Base-by-base conservation (phyloP, 1,139 yeast genomes). In the Protomyces gravidus region DNA sequence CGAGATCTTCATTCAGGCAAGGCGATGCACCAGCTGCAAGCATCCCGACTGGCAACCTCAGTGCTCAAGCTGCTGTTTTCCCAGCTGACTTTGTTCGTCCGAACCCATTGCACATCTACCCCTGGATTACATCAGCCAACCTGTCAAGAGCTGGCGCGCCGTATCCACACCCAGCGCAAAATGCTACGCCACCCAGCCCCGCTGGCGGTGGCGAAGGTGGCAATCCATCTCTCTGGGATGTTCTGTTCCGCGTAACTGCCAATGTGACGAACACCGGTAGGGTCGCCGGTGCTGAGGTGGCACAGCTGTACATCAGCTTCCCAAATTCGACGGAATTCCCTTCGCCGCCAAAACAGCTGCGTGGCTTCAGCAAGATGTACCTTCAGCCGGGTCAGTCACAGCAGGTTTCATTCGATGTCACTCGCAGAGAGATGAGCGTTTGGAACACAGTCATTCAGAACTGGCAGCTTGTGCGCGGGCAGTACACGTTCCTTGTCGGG, bases 181-280 rank as follows among this genome's bases (percentile, higher is more conserved):
- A 55, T 6, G 23, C 55, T 2, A 15, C 27, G 67, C 61, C 80
- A 82, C 0, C 76, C 79, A 3, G 67, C 21, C 52, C 77, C 6
- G 74, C 82, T 13, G 86, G 86, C 1, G 86, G 85, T 26, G 84
- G 81, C 0, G 69, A 80, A 33, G 86, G 86, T 1, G 80, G 80
- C 1, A 73, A 75, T 65, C 76, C 75, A n/a, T 76, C 75, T 2
- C 69, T 76, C 45, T 77, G 78, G 76, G 75, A 75, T 36, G 67
- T 66, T 11, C 71, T 80, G 53, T 82, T 80, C 68, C 71, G 75
- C 51, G 83, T 81, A 6, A 70, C 73, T 50, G 84, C 78, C 2
- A 71, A 70, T 40, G 76, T 82, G 19, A 73, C 74, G 47, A 83
- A 83, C 67, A 76, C 72, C 30, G 87, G 87, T 0, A 74, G 75